These are phyloP conservation scores for Quercus alba DNA, from an alignment of 306 rosid genomes.

Conservation along the genomic window DNA sequence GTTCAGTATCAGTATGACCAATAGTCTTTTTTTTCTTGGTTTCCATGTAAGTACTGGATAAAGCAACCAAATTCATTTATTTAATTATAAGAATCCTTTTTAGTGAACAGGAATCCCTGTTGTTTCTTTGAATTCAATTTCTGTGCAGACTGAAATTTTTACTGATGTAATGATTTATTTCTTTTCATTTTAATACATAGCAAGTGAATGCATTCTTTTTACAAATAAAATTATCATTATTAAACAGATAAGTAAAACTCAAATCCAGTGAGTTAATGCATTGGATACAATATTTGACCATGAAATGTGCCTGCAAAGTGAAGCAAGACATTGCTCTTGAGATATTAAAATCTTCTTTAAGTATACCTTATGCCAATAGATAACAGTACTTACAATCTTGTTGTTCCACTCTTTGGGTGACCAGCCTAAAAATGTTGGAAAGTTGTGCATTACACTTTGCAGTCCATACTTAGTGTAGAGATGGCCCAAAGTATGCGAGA, in stretches of 20 bases:
- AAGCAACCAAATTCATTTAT: not conserved
- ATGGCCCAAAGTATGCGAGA: not conserved
- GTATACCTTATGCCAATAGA: not conserved
- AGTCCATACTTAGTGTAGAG: not conserved
- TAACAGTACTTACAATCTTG: not conserved
- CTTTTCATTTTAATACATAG: too few relatives aligned
- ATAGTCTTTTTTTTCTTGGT: not conserved
- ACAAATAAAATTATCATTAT: too few relatives aligned
- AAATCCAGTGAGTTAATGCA: not conserved
- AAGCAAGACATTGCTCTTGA: not conserved
- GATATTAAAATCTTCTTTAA: not conserved
- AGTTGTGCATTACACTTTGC: not conserved
- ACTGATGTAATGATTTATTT: too few relatives aligned
- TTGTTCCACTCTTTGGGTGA: not conserved
- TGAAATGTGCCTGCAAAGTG: not conserved
- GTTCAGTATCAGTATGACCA: not conserved
- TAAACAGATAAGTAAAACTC: too few relatives aligned
- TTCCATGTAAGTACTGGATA: not conserved
- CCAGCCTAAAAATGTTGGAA: not conserved
- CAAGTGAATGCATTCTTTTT: too few relatives aligned
- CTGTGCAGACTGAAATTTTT: too few relatives aligned
- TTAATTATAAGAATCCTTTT: not conserved
- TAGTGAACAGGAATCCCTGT: too few relatives aligned
- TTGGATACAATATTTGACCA: not conserved
- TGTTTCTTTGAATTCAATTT: too few relatives aligned